Conservation (phyloP, 257 asterid genomes). For the Solanum lycopersicoides region DNA sequence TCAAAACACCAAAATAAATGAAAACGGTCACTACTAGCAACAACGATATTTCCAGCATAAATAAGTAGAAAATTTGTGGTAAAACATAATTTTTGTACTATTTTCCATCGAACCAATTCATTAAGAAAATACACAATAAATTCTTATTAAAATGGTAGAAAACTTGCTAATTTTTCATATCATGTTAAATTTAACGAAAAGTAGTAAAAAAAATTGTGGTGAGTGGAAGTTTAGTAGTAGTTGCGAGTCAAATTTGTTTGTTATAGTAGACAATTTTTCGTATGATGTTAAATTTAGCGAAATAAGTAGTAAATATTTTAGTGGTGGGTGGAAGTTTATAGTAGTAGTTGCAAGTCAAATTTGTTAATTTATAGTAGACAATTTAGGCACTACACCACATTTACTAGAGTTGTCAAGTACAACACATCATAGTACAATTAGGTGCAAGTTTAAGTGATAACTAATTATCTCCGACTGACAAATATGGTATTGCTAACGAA, state of each 20-base stretch:
- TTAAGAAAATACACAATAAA: not conserved
- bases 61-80: no score
- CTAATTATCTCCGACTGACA: rapidly evolving
- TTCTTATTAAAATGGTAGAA: no score
- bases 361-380: not conserved
- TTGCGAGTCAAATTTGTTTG: not conserved
- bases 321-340: not conserved
- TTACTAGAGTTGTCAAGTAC: not conserved
- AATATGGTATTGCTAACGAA: no score
- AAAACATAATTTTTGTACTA: no score
- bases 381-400: not conserved
- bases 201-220: no score
- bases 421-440: not conserved
- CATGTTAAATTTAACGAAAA: not conserved
- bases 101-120: not conserved
- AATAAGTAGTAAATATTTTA: no score
- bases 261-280: not conserved
- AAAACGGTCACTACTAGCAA: not conserved
- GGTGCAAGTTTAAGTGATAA: not conserved
- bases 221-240: not conserved
- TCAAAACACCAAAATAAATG: no score
- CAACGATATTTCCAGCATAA: not conserved
- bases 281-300: no score
- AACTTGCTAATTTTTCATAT: not conserved
- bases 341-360: not conserved